These are phyloP conservation scores for Ormosia semicastrata DNA, from an alignment of 306 rosid genomes.

Conservation along the genomic window DNA sequence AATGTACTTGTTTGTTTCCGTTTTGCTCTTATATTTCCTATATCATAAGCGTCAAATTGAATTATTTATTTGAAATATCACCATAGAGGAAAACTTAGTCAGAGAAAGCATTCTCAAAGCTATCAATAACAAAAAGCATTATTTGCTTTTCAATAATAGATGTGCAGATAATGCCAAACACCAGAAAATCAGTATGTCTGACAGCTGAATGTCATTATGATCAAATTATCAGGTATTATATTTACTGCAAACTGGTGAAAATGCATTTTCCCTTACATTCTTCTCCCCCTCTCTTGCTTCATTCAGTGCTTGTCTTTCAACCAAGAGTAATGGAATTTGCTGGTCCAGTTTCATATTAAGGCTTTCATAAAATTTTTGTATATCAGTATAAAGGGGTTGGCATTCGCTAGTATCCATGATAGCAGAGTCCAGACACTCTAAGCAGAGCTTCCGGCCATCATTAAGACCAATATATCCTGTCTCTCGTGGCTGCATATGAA, in stretches of 20 bases:
- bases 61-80: constrained; percentile 13
- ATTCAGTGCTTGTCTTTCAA: constrained; percentile 93
- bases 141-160: neutral
- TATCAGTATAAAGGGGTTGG: constrained; percentile 83
- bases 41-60: neutral
- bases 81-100: neutral
- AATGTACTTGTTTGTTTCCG: neutral
- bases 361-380: constrained; percentile 81
- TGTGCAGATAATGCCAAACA: constrained; percentile 2
- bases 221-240: constrained; percentile 15
- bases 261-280: constrained; percentile 61
- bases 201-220: constrained; percentile 1
- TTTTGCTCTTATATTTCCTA: constrained; percentile 3
- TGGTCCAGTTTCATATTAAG: constrained; percentile 88
- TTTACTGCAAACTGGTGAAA: constrained; percentile 18
- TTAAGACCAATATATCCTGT: constrained; percentile 64
- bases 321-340: constrained; percentile 90
- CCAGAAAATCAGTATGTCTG: neutral
- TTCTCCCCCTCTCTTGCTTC: constrained; percentile 98
- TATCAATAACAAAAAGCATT: constrained; percentile 4
- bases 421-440: constrained; percentile 91
- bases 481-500: constrained; percentile 63
- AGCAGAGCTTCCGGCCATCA: constrained; percentile 95
- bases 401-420: constrained; percentile 87
- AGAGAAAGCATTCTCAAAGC: neutral